A percentile compares a stretch with the other conserved stretches of the same genome.
Conservation (phyloP, 1,284 basidiomycete species). For the Acaromyces ingoldii region DNA sequence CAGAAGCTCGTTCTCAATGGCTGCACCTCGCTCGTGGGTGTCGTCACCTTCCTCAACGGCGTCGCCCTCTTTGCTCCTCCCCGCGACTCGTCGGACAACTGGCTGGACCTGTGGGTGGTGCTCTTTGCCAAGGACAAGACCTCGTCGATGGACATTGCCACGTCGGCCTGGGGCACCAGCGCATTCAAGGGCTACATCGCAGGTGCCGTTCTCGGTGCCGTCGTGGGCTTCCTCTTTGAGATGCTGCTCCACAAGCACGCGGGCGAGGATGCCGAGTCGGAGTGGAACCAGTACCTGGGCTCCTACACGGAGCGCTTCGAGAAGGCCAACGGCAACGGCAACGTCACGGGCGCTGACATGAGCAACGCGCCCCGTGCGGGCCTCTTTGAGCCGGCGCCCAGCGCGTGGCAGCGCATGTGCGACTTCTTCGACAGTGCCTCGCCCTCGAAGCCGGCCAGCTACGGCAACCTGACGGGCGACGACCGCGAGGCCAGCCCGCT, state of each 20-base stretch:
- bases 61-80: conserved; percentile 35
- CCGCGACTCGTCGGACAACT: conserved; percentile 18
- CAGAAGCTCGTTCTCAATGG: conserved; percentile 35
- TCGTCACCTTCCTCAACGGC: conserved; percentile 33
- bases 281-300: conserved; percentile 44
- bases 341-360: background rate
- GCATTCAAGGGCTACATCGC: conserved; percentile 44
- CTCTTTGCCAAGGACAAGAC: conserved; percentile 27
- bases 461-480: conserved; percentile 22
- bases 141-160: conserved; percentile 12
- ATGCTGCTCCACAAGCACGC: conserved; percentile 30
- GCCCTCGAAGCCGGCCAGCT: conserved; percentile 18
- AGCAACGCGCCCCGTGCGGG: conserved; percentile 17
- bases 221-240: conserved; percentile 34
- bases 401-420: conserved; percentile 19
- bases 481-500: background rate
- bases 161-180: conserved; percentile 29
- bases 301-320: conserved; percentile 27
- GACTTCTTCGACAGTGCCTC: conserved; percentile 14
- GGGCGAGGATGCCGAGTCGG: conserved; percentile 29
- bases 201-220: conserved; percentile 23
- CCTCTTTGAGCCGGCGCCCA: conserved; percentile 33
- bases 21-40: conserved; percentile 35
- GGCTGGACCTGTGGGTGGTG: conserved; percentile 39
- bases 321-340: conserved; percentile 5